phyloP scores from a whole-genome alignment of 2,329 filamentous ascomycete species.

The Colletotrichum lentis region DNA sequence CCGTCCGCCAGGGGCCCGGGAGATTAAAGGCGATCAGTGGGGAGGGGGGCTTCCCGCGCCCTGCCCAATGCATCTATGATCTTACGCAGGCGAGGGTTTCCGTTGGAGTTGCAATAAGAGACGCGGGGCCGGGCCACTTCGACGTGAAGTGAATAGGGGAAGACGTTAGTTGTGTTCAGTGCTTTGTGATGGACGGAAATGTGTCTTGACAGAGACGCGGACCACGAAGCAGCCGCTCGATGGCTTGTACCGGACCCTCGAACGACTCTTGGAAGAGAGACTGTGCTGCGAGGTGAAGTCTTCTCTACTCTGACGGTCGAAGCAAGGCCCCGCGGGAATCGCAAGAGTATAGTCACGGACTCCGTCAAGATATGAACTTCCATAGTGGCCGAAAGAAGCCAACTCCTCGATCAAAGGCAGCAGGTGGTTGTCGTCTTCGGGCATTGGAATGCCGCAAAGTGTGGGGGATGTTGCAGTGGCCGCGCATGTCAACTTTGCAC shows the following conservation, averaged over 20 bases:
- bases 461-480: constrained; percentile 8
- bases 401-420: neutral
- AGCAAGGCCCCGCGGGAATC: no score
- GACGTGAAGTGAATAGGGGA: neutral
- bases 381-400: neutral
- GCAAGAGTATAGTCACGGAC: neutral
- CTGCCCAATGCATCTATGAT: constrained; percentile 1
- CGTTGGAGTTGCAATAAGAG: no score
- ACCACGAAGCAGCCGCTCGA: neutral
- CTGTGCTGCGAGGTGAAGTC: neutral
- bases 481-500: neutral
- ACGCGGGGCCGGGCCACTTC: neutral
- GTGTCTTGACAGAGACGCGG: neutral
- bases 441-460: constrained; percentile 17
- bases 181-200: neutral
- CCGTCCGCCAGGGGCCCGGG: constrained; percentile 16
- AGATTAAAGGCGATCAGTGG: constrained; percentile 37
- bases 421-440: neutral
- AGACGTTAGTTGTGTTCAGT: neutral
- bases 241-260: neutral
- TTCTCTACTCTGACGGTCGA: no score
- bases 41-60: constrained; percentile 32
- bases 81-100: neutral
- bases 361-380: neutral
- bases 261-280: neutral